Evolutionary conservation across 2,329 filamentous ascomycete genomes (phyloP).

Genomic region (Exophiala spinifera): DNA sequence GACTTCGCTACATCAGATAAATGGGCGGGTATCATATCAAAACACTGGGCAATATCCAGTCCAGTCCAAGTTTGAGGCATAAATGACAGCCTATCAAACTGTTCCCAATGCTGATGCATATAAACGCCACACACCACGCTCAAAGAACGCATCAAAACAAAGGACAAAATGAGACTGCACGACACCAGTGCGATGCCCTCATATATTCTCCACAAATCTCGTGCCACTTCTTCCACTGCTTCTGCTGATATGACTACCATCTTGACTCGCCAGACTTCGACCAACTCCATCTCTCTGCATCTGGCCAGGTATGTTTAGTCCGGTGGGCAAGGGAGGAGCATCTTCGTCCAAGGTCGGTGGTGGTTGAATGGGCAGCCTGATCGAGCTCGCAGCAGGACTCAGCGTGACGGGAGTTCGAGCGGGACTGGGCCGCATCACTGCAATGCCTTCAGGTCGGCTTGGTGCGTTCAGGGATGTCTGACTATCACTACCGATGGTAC

Average conservation of each 20-base stretch:
- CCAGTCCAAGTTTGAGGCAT: neutral
- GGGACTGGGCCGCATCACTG: constrained; percentile 43
- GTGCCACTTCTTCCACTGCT: constrained; percentile 33
- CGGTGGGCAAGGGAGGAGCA: constrained; percentile 32
- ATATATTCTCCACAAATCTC: constrained; percentile 41
- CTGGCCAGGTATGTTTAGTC: constrained; percentile 30
- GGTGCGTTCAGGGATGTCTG: constrained; percentile 17
- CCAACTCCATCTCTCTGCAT: constrained; percentile 40
- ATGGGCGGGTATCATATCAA: constrained; percentile 16
- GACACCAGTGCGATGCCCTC: neutral
- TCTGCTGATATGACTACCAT: constrained; percentile 40
- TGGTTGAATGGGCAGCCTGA: constrained; percentile 26
- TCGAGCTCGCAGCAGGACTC: constrained; percentile 31
- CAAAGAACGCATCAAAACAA: constrained; percentile 1
- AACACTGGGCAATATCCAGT: neutral
- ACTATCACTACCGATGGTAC: constrained; percentile 9
- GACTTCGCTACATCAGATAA: neutral
- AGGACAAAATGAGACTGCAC: neutral
- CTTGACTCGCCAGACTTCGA: constrained; percentile 41
- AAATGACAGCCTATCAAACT: neutral
- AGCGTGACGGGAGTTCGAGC: constrained; percentile 43
- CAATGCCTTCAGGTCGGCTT: constrained; percentile 33
- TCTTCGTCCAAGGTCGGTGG: constrained; percentile 25
- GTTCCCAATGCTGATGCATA: neutral
- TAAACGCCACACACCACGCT: constrained; percentile 14